Base-by-base conservation (phyloP, 176 grass and related monocot species). In the Zizania latifolia region DNA sequence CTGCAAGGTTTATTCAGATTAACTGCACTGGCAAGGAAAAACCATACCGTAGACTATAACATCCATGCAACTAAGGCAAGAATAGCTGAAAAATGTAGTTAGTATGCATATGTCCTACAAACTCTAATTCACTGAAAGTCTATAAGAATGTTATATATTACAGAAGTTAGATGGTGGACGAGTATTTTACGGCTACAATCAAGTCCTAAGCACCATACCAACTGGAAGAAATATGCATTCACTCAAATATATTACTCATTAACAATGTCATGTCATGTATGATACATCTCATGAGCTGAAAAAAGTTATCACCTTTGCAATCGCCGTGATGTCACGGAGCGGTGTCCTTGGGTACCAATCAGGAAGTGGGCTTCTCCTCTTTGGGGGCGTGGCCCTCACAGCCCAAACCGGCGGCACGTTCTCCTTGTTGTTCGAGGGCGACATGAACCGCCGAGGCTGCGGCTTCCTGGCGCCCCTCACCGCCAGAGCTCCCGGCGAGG, bases 331-430 rank as follows among this genome's bases (percentile, higher is more conserved):
- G 50, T 94, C 92, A 45, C 92, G 79, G 15, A 94, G 85, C 1
- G 92, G 92, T 21, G 85, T 90, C 53, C 92, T 81, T 0, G 88
- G 88, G 54, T 94, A 94, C 92, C 92, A 94, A 8, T 78, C 85
- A 36, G 92, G 92, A 66, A 94, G 89, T 8, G 82, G 88, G 85
- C 82, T 94, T 66, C 80, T 84, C 87, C 61, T 72, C 79, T 79
- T 84, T 10, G 33, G 21, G 4, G 58, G 59, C 10, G 81, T 55
- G 14, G 60, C 63, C 51, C 60, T 68, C 46, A 81, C 67, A 16
- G 67, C 85, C 79, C 85, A 81, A 31, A 29, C n/a, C 2, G 89
- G 65, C 3, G 69, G 62, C 27, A 55, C 65, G 50, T 90, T 88
- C 66, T 75, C 85, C 79, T 89, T 90, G 65, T 82, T 90, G 51